These are phyloP conservation scores for Picochlorum sp. DNA, from an alignment of 139 green algal genomes.

Conservation along the genomic window DNA sequence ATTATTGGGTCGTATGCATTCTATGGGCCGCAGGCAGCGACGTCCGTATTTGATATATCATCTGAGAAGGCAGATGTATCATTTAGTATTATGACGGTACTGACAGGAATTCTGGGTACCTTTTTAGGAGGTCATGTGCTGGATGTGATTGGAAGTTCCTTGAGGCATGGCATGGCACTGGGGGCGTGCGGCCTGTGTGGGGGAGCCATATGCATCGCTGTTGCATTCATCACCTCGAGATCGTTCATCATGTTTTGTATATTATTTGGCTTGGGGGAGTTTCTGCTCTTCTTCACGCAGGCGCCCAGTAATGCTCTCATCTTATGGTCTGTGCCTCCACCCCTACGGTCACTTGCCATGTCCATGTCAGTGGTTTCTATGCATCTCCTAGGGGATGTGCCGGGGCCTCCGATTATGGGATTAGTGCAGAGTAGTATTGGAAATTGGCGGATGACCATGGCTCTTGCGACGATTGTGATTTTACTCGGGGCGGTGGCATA, in stretches of 20 bases:
- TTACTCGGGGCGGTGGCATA: not conserved
- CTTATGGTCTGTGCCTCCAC: constrained; percentile 79
- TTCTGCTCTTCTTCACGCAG: constrained; percentile 61
- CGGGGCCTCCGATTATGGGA: constrained; percentile 77
- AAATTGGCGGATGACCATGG: constrained; percentile 32
- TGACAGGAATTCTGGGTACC: constrained; percentile 69
- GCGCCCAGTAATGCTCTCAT: constrained; percentile 67
- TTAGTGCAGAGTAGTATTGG: constrained; percentile 49
- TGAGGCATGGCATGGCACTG: constrained; percentile 52
- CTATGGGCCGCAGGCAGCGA: constrained; percentile 64
- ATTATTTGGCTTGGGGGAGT: constrained; percentile 54
- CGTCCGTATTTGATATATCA: constrained; percentile 44
- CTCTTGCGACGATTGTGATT: not conserved
- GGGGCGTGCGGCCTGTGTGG: constrained; percentile 35
- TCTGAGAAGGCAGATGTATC: constrained; percentile 58
- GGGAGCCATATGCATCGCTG: constrained; percentile 46
- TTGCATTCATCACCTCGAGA: constrained; percentile 40
- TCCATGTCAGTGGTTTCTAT: constrained; percentile 72
- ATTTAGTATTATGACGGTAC: constrained; percentile 83
- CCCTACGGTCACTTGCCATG: constrained; percentile 69
- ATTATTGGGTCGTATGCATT: constrained; percentile 76
- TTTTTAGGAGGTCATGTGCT: constrained; percentile 67
- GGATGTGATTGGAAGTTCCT: constrained; percentile 59
- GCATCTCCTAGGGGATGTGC: constrained; percentile 91
- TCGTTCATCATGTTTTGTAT: constrained; percentile 48